Conservation (phyloP, 2,329 filamentous ascomycete species). For the Xylaria hypoxylon region DNA sequence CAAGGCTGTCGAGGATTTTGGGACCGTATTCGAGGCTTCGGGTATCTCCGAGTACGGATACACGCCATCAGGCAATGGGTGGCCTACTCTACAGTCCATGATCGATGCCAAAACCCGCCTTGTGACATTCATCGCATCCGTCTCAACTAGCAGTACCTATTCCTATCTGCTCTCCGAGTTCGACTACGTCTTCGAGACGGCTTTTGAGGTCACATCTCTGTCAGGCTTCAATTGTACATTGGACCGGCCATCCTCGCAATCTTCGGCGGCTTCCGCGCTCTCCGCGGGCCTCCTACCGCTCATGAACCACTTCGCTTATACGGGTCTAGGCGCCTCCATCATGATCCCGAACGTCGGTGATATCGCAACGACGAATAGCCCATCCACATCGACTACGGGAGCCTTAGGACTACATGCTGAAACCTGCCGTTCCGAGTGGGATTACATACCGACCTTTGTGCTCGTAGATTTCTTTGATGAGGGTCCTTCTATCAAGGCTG, state of each 20-base stretch:
- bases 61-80: conserved; percentile 59
- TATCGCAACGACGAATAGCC: conserved; percentile 73
- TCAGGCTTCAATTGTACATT: conserved; percentile 78
- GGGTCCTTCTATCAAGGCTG: conserved; percentile 75
- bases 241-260: conserved; percentile 69
- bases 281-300: conserved; percentile 72
- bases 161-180: conserved; percentile 74
- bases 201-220: conserved; percentile 71
- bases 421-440: conserved; percentile 68
- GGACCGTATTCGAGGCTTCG: conserved; percentile 63
- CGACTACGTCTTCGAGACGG: conserved; percentile 77
- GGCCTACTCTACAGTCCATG: conserved; percentile 78
- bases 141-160: conserved; percentile 58
- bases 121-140: conserved; percentile 75
- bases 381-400: conserved; percentile 64
- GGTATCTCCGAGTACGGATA: conserved; percentile 70
- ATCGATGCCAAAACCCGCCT: conserved; percentile 73
- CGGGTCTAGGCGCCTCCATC: conserved; percentile 64
- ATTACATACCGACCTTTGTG: conserved; percentile 75
- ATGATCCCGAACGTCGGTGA: conserved; percentile 70
- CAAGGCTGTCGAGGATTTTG: conserved; percentile 66
- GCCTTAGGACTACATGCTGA: conserved; percentile 65
- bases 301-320: conserved; percentile 84
- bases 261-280: conserved; percentile 64
- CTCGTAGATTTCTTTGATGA: conserved; percentile 85